phyloP scores from a whole-genome alignment of 73 alveolate species.

The Symbiodinium pilosum region DNA sequence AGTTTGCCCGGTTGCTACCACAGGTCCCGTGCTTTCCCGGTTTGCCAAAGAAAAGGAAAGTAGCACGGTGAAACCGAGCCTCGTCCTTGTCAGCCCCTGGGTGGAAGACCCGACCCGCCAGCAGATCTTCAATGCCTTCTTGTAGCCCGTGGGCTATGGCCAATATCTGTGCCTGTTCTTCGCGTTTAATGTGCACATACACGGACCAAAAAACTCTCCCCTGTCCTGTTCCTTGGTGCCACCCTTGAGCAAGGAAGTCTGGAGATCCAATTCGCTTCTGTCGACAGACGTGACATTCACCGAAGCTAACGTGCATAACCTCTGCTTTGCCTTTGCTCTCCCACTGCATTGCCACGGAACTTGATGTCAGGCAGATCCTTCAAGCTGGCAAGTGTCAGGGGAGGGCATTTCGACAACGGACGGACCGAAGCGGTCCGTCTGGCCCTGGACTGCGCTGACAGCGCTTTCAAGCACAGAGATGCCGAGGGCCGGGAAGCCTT shows the following conservation, averaged over 20 bases:
- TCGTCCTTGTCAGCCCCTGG: neutral
- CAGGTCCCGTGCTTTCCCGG: too few relatives aligned
- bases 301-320: neutral
- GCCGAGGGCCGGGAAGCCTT: constrained; percentile 89
- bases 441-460: neutral
- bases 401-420: too few relatives aligned
- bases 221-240: constrained; percentile 11
- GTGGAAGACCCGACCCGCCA: constrained; percentile 73
- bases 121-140: constrained; percentile 88
- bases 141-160: constrained; percentile 64
- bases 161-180: constrained; percentile 2
- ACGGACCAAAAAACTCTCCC: neutral
- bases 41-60: too few relatives aligned
- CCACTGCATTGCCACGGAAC: constrained; percentile 24
- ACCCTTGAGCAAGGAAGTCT: neutral
- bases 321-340: too few relatives aligned
- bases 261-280: constrained; percentile 4
- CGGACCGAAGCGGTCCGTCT: neutral
- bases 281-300: neutral
- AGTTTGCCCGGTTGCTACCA: too few relatives aligned
- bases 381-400: neutral
- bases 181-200: neutral
- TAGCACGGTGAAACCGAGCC: neutral
- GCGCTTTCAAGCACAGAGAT: constrained; percentile 21
- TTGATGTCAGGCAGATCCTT: constrained; percentile 52